Evolutionary conservation across 164 flowering plant species (phyloP).

Genomic region (Pachysandra terminalis): DNA sequence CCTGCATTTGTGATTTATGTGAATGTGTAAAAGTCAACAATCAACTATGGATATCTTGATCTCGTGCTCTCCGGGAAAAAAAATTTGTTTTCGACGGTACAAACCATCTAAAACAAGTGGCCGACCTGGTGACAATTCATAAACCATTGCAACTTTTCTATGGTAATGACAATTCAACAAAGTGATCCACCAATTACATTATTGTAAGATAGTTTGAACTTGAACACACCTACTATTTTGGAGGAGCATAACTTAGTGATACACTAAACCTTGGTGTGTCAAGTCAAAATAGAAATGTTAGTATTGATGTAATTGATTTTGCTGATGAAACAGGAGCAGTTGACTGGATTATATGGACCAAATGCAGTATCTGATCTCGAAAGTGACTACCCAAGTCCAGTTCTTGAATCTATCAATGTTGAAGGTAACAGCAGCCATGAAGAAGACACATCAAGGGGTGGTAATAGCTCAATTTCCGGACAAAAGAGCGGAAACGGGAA

Average conservation of each 20-base stretch:
- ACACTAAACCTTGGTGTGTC: no score
- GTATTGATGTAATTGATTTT: background rate
- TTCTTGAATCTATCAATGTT: slow-evolving; percentile 23
- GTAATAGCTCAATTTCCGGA: slow-evolving; percentile 8
- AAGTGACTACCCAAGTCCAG: slow-evolving; percentile 12
- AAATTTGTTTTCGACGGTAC: background rate
- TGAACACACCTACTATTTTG: background rate
- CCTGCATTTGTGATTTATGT: no score
- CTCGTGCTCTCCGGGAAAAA: background rate
- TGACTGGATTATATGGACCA: slow-evolving; percentile 48
- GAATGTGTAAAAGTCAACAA: no score
- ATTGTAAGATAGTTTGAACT: background rate
- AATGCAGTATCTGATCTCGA: slow-evolving; percentile 49
- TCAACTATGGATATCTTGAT: background rate
- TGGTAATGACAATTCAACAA: background rate
- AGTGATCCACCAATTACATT: no score
- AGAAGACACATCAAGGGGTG: slow-evolving; percentile 14
- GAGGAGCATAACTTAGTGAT: background rate
- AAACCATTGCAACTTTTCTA: background rate
- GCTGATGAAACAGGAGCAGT: slow-evolving; percentile 56
- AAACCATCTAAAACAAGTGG: background rate
- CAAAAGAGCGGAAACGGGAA: slow-evolving; percentile 15
- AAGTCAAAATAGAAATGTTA: background rate
- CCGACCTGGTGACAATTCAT: background rate
- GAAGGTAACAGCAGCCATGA: slow-evolving; percentile 37